Percentiles rank a stretch among this genome's conserved stretches.
These are phyloP conservation scores for Cytospora mali DNA, from an alignment of 2,329 filamentous ascomycete genomes.

Conservation along the genomic window DNA sequence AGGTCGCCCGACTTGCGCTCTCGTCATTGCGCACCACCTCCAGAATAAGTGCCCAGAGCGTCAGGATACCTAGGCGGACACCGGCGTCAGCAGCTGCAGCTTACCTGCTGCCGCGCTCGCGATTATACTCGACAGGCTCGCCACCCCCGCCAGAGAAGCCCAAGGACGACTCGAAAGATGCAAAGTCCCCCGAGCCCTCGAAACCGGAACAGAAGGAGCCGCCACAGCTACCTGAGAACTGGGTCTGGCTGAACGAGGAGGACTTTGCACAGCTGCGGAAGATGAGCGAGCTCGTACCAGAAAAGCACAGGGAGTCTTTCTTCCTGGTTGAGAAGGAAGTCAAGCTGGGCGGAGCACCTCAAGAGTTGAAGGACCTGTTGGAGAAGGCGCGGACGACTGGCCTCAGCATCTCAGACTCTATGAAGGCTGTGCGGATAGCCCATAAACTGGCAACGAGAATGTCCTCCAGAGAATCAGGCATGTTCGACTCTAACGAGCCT, in stretches of 20 bases:
- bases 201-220: constrained; percentile 20
- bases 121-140: constrained; percentile 34
- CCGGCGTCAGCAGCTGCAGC: constrained; percentile 27
- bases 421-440: constrained; percentile 61
- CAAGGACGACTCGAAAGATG: constrained; percentile 17
- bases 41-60: constrained; percentile 29
- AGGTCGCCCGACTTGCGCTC: constrained; percentile 35
- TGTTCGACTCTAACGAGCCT: constrained; percentile 34
- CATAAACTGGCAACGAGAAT: constrained; percentile 55
- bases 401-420: constrained; percentile 50
- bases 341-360: constrained; percentile 69
- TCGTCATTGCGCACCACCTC: constrained; percentile 32
- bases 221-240: constrained; percentile 45
- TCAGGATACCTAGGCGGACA: constrained; percentile 30
- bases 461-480: constrained; percentile 27
- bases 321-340: constrained; percentile 64
- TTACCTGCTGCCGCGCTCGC: constrained; percentile 27
- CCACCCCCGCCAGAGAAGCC: constrained; percentile 16
- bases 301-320: constrained; percentile 61
- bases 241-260: constrained; percentile 49
- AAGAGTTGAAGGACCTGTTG: constrained; percentile 64
- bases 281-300: constrained; percentile 64
- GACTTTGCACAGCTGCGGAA: constrained; percentile 58
- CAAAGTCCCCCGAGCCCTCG: neutral
- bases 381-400: constrained; percentile 59